Conservation (phyloP, 2,329 filamentous ascomycete species). For the Dactylonectria estremocensis region DNA sequence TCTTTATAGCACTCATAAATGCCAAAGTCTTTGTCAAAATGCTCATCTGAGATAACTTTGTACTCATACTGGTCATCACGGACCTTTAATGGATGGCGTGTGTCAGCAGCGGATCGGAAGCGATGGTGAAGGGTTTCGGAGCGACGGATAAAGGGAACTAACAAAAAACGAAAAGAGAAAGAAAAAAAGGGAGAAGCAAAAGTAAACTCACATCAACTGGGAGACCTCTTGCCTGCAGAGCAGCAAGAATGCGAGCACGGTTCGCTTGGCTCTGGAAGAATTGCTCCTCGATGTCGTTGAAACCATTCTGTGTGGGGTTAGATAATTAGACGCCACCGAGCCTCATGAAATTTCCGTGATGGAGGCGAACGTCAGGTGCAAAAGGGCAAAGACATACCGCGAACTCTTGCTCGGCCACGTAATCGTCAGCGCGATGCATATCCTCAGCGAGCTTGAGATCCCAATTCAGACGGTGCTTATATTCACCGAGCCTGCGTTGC, state of each 20-base stretch:
- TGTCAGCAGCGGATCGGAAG: slow-evolving; percentile 38
- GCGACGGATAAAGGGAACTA: slow-evolving; percentile 33
- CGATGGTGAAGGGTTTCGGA: slow-evolving; percentile 34
- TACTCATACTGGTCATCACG: slow-evolving; percentile 63
- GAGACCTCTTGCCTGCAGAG: slow-evolving; percentile 60
- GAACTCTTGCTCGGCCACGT: slow-evolving; percentile 54
- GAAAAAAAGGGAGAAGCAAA: not conserved
- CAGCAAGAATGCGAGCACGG: slow-evolving; percentile 62
- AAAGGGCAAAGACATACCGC: slow-evolving; percentile 53
- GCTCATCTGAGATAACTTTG: slow-evolving; percentile 61
- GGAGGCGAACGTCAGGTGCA: slow-evolving; percentile 36
- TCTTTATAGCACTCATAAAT: slow-evolving; percentile 59
- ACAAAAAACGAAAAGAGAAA: too few relatives aligned
- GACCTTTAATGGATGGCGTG: slow-evolving; percentile 49
- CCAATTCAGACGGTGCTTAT: slow-evolving; percentile 52
- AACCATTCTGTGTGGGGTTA: slow-evolving; percentile 52
- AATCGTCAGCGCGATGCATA: slow-evolving; percentile 52
- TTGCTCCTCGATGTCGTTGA: slow-evolving; percentile 57
- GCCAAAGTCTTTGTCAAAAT: slow-evolving; percentile 61
- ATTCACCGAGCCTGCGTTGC: slow-evolving; percentile 50
- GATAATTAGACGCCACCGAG: slow-evolving; percentile 39
- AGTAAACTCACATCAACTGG: slow-evolving; percentile 64
- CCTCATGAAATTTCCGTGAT: slow-evolving; percentile 43
- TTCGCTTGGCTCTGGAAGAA: slow-evolving; percentile 64
- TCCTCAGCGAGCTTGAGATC: slow-evolving; percentile 58